Conservation (phyloP, 108 stramenopile genomes). For the Cyclotella sp. region DNA sequence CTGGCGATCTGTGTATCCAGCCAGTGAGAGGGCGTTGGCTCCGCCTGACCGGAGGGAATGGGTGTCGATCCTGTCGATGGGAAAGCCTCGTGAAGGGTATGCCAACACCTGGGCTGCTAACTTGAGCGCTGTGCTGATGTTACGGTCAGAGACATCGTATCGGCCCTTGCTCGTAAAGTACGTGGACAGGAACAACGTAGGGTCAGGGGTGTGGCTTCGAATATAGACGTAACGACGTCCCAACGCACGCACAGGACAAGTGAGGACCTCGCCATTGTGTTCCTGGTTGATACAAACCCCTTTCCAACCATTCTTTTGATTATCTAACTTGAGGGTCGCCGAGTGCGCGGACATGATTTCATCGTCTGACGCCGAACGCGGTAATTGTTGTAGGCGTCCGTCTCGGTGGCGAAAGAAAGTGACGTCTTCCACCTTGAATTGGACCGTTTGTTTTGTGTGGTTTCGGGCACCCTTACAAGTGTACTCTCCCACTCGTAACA, state of each 20-base stretch:
- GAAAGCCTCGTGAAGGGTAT: neutral
- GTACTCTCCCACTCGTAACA: no score
- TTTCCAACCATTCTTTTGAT: no score
- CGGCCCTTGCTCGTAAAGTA: neutral
- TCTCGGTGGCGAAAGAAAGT: slow-evolving; percentile 2
- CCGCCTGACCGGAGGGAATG: neutral
- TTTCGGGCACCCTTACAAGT: no score
- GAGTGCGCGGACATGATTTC: neutral
- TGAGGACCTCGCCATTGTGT: neutral
- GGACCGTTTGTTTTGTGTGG: slow-evolving; percentile 15
- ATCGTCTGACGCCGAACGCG: neutral
- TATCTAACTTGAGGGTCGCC: no score
- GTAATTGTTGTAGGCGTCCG: neutral
- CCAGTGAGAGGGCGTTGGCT: slow-evolving; percentile 5
- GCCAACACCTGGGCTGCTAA: neutral
- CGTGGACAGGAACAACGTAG: neutral
- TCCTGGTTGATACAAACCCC: slow-evolving; percentile 7
- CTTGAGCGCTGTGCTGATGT: neutral
- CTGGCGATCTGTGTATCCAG: no score
- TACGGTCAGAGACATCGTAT: neutral
- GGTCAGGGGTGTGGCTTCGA: neutral
- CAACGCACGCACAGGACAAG: slow-evolving; percentile 11
- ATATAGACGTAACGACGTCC: slow-evolving; percentile 4
- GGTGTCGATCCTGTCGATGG: neutral
- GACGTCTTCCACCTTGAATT: no score